Base-by-base conservation (phyloP, 305 asterid species). In the Rubia peregrina region DNA sequence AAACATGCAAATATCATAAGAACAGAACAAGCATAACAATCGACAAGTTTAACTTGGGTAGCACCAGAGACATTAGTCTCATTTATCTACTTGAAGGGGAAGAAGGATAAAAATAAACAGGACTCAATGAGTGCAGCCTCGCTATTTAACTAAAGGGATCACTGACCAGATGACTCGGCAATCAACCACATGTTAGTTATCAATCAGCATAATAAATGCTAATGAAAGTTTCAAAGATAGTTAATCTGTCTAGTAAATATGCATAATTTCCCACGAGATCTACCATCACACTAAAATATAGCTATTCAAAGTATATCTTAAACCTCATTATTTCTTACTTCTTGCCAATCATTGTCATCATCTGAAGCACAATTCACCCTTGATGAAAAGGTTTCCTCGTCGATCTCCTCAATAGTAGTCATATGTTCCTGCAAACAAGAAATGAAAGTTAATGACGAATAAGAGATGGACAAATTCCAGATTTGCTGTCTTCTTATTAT, bases 381-480 rank as follows among this genome's bases (percentile, higher is more conserved):
- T 13, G 82, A 74, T 48, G 69, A 63, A 64, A 79, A 76, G 71
- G 83, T 79, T 57, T 73, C 74, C 72, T 81, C 85, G 57, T 83
- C 87, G 66, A 83, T 81, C 82, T 81, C 85, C 70, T 75, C 63
- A 21, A 67, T 77, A 41, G 64, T 76, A 65, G 76, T 74, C 75
- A 67, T 71, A 71, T 79, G 77, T 59, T 78, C 85, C 83, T 83
- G 77, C 40, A 74, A 66, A 36, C 7, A 73, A 69, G 9, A 55
- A 49, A 46, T 61, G 7, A 12, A 65, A 56, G 42, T 56, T 17
- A 3, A 7, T 6, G 38, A 33, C 41, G 69, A 17, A 3, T 0
- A 38, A 9, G 30, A 22, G 17, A 19, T 57, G 36, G 36, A 64
- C 2, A 19, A 9, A 64, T 40, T 59, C 55, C 48, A 43, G 33